phyloP scores from a whole-genome alignment of 1,139 yeast species.

The Taphrina sp. region DNA sequence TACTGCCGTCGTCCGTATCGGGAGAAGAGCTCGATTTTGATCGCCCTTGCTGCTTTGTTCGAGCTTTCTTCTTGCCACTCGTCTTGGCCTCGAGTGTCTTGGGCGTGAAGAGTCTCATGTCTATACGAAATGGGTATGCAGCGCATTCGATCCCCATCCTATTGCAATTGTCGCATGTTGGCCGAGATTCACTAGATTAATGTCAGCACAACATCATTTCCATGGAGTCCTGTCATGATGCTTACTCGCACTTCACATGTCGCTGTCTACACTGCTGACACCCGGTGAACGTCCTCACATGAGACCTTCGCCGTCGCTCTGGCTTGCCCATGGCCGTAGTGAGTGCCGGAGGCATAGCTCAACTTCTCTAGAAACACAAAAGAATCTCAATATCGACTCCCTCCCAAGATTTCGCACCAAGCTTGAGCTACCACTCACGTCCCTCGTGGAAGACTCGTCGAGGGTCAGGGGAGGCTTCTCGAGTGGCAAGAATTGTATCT shows the following conservation, averaged over 20 bases:
- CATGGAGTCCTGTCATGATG: not conserved
- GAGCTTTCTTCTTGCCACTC: not conserved
- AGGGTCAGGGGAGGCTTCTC: too few relatives aligned
- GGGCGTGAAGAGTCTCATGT: not conserved
- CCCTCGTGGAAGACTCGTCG: too few relatives aligned
- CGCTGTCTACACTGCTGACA: slow-evolving; percentile 1
- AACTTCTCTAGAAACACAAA: too few relatives aligned
- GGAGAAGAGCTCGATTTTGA: not conserved
- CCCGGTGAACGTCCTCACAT: slow-evolving; percentile 1
- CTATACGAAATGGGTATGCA: not conserved
- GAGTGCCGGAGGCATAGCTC: too few relatives aligned
- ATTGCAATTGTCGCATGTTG: slow-evolving; percentile 1
- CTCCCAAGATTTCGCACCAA: too few relatives aligned
- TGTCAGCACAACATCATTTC: not conserved
- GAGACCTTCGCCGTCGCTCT: not conserved
- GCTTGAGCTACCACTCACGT: too few relatives aligned
- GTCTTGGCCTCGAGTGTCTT: not conserved
- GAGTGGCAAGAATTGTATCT: too few relatives aligned
- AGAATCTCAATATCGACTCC: too few relatives aligned
- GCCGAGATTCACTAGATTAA: not conserved
- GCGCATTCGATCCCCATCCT: not conserved
- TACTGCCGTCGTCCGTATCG: not conserved
- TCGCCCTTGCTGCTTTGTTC: not conserved
- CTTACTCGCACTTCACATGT: slow-evolving; percentile 8
- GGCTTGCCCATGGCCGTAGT: too few relatives aligned